phyloP scores from a whole-genome alignment of 2,329 filamentous ascomycete genomes.

The Tolypocladium cylindrosporum region DNA sequence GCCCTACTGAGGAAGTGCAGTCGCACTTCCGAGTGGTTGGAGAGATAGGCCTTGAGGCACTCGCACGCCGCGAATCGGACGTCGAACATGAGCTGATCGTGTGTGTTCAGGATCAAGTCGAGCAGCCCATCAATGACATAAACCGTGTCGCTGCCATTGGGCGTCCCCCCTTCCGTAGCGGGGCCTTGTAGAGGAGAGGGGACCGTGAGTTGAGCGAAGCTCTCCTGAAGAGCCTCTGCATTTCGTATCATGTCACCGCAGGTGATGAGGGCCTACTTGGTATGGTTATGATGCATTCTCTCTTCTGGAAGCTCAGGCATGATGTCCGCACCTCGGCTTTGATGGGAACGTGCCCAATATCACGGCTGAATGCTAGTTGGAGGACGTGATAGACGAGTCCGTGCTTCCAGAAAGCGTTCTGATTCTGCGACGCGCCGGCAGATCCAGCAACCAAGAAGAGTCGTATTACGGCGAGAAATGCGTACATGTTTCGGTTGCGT shows the following conservation, averaged over 20 bases:
- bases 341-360: slow-evolving; percentile 59
- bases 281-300: slow-evolving; percentile 3
- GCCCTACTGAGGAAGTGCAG: slow-evolving; percentile 80
- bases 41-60: slow-evolving; percentile 89
- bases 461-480: slow-evolving; percentile 74
- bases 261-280: slow-evolving; percentile 59
- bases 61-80: slow-evolving; percentile 77
- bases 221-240: slow-evolving; percentile 72
- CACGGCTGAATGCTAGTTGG: slow-evolving; percentile 68
- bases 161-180: slow-evolving; percentile 25
- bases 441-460: slow-evolving; percentile 80
- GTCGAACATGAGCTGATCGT: slow-evolving; percentile 60
- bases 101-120: slow-evolving; percentile 65
- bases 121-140: slow-evolving; percentile 93
- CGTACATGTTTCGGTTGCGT: slow-evolving; percentile 84
- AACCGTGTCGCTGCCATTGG: slow-evolving; percentile 50
- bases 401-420: slow-evolving; percentile 75
- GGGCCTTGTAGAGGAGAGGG: slow-evolving; percentile 40
- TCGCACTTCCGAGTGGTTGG: slow-evolving; percentile 68
- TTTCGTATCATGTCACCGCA: slow-evolving; percentile 83
- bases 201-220: slow-evolving; percentile 80
- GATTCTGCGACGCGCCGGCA: slow-evolving; percentile 70
- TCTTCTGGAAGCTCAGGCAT: slow-evolving; percentile 1
- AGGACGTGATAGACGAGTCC: slow-evolving; percentile 71
- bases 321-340: slow-evolving; percentile 58